A percentile compares a stretch with the other conserved stretches of the same genome.
These are phyloP conservation scores for Boletellus emodensis DNA, from an alignment of 768 basidiomycete species.

Conservation along the genomic window DNA sequence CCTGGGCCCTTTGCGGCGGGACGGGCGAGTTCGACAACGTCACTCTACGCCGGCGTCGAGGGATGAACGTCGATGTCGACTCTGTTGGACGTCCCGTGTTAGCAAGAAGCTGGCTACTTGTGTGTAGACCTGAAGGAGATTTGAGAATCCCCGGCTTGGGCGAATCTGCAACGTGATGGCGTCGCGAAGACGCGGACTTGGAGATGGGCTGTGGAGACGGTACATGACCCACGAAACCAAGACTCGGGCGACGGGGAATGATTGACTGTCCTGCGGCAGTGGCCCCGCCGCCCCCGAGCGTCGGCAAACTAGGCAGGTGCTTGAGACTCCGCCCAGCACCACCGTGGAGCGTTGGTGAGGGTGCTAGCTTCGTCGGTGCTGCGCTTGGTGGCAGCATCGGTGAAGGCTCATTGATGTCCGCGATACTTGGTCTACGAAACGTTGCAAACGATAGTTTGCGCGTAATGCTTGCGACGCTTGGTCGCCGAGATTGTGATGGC, in stretches of 20 bases:
- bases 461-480: constrained; percentile 29
- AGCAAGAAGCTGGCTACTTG: constrained; percentile 5
- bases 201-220: background rate
- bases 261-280: background rate
- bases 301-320: constrained; percentile 25
- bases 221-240: constrained; percentile 1
- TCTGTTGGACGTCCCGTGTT: background rate
- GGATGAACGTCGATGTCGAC: background rate
- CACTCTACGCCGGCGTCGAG: constrained; percentile 15
- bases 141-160: constrained; percentile 18
- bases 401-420: constrained; percentile 19
- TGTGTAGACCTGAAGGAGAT: constrained; percentile 2
- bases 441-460: constrained; percentile 31
- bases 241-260: constrained; percentile 14
- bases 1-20: background rate
- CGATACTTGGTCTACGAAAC: constrained; percentile 25
- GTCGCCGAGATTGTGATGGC: constrained; percentile 13
- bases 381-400: constrained; percentile 17
- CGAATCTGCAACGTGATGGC: constrained; percentile 2
- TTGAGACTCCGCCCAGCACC: constrained; percentile 14
- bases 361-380: constrained; percentile 14
- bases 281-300: constrained; percentile 9
- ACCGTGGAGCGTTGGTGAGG: constrained; percentile 11
- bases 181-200: constrained; percentile 1
- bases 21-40: constrained; percentile 19